Percentiles rank a stretch among this genome's conserved stretches.
phyloP scores from a whole-genome alignment of 2,329 filamentous ascomycete species.

The Penicillium digitatum region DNA sequence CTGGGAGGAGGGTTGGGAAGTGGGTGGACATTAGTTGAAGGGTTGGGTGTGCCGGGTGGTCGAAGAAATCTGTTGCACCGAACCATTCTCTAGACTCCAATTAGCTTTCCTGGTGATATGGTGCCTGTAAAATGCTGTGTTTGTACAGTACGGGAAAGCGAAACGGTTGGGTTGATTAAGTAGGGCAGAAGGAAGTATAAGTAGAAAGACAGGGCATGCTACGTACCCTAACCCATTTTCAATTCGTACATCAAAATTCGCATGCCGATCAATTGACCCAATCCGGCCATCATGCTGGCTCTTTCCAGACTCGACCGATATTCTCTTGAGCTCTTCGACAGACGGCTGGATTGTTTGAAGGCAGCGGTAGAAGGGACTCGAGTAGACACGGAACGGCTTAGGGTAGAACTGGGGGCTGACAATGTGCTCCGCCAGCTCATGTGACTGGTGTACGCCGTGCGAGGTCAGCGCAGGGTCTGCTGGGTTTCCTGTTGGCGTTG shows the following conservation, averaged over 20 bases:
- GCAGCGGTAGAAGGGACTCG: slow-evolving; percentile 81
- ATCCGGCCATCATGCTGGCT: slow-evolving; percentile 8
- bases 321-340: slow-evolving; percentile 42
- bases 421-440: slow-evolving; percentile 60
- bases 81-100: slow-evolving; percentile 72
- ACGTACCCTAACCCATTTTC: slow-evolving; percentile 53
- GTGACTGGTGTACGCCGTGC: slow-evolving; percentile 78
- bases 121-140: not conserved
- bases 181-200: not conserved
- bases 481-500: slow-evolving; percentile 80
- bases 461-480: slow-evolving; percentile 83
- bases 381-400: slow-evolving; percentile 61
- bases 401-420: slow-evolving; percentile 31
- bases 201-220: not conserved
- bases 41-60: slow-evolving; percentile 74
- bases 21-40: slow-evolving; percentile 59
- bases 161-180: not conserved
- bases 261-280: slow-evolving; percentile 35
- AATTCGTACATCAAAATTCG: slow-evolving; percentile 44
- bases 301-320: slow-evolving; percentile 1
- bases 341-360: slow-evolving; percentile 75
- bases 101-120: not conserved
- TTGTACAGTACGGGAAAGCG: not conserved
- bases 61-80: slow-evolving; percentile 71
- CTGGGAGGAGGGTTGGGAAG: slow-evolving; percentile 52